phyloP scores from a whole-genome alignment of 345 rosid species.

The Gossypium thurberi region DNA sequence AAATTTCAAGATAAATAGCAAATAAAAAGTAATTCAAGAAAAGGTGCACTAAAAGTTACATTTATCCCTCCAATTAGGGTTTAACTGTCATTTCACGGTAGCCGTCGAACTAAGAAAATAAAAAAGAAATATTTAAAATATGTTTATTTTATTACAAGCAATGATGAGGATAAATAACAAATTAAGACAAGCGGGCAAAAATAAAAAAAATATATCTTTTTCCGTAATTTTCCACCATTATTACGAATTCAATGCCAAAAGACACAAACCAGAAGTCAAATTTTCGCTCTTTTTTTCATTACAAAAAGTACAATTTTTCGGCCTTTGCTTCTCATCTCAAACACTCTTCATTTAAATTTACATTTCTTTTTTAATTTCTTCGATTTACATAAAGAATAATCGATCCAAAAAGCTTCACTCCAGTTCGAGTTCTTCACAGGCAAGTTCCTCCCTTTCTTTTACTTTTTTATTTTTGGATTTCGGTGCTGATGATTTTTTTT shows the following conservation, averaged over 20 bases:
- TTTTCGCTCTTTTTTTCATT: constrained; percentile 4
- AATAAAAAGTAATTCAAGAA: too few relatives aligned
- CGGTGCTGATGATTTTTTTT: neutral
- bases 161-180: neutral
- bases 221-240: neutral
- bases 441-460: neutral
- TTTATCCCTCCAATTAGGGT: too few relatives aligned
- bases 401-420: neutral
- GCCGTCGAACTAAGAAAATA: neutral
- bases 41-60: too few relatives aligned
- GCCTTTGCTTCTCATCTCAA: constrained; percentile 23
- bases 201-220: neutral
- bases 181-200: neutral
- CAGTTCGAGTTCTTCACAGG: constrained; percentile 5
- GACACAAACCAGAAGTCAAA: constrained; percentile 10
- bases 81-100: neutral
- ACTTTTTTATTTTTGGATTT: neutral
- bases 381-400: neutral
- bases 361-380: neutral
- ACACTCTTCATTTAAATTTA: neutral
- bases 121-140: neutral
- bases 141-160: constrained; percentile 11
- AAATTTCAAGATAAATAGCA: too few relatives aligned
- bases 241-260: neutral
- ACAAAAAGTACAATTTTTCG: neutral